Percentiles rank a stretch among this genome's conserved stretches.
These are phyloP conservation scores for Suillus brevipes DNA, from an alignment of 768 basidiomycete genomes.

Conservation along the genomic window DNA sequence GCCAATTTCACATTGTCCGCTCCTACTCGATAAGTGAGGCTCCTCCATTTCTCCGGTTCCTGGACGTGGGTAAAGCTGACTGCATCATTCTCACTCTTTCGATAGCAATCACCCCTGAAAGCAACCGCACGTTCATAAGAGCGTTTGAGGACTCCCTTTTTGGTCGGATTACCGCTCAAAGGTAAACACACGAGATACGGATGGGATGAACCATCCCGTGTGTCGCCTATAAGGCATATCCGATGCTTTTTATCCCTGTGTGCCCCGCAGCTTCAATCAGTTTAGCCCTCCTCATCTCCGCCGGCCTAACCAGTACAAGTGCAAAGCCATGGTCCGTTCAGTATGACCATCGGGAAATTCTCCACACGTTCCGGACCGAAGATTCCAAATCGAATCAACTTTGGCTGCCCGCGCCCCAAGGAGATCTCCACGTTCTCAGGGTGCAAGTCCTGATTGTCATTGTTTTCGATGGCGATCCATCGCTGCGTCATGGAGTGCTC, in stretches of 20 bases:
- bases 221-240: not conserved
- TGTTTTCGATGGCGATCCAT: constrained; percentile 2
- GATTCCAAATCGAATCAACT: not conserved
- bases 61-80: constrained; percentile 1
- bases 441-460: not conserved
- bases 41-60: constrained; percentile 2
- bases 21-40: not conserved
- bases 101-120: constrained; percentile 1
- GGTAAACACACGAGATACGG: not conserved
- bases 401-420: not conserved
- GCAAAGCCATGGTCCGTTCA: not conserved
- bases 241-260: not conserved
- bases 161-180: not conserved
- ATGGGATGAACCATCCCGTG: not conserved
- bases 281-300: not conserved
- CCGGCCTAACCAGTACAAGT: not conserved
- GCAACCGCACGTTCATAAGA: not conserved
- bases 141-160: not conserved
- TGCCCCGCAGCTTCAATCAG: not conserved
- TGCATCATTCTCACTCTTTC: not conserved
- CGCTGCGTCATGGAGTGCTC: not conserved
- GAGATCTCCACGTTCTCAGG: constrained; percentile 1
- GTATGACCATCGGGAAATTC: not conserved
- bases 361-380: not conserved
- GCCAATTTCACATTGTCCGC: not conserved